Conservation (phyloP, 1,284 basidiomycete species). For the Pholiota adiposa region DNA sequence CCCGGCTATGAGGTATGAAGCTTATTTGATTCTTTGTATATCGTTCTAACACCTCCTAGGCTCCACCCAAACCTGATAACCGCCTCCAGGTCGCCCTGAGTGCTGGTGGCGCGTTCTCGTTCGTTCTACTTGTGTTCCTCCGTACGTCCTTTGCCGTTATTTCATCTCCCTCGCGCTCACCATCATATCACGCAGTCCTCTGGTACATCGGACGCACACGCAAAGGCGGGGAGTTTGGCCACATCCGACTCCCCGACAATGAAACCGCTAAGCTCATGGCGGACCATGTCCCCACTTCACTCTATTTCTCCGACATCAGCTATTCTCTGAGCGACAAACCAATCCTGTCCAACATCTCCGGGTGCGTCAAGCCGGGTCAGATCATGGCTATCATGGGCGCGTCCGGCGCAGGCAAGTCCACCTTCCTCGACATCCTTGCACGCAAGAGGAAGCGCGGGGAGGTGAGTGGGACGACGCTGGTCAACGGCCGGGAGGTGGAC, state of each 20-base stretch:
- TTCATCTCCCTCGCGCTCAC: neutral
- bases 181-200: conserved; percentile 52
- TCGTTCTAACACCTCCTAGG: conserved; percentile 40
- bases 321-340: conserved; percentile 76
- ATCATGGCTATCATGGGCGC: conserved; percentile 96
- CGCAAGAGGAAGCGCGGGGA: conserved; percentile 84
- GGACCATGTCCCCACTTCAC: conserved; percentile 90
- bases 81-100: conserved; percentile 84
- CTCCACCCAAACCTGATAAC: conserved; percentile 81
- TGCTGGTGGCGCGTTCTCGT: conserved; percentile 75
- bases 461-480: conserved; percentile 77
- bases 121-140: conserved; percentile 63
- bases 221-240: conserved; percentile 72
- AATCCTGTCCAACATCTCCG: conserved; percentile 83
- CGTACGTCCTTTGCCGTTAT: conserved; percentile 32
- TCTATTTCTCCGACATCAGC: conserved; percentile 87
- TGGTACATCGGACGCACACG: conserved; percentile 88
- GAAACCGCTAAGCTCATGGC: conserved; percentile 88
- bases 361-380: conserved; percentile 85
- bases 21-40: neutral
- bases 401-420: conserved; percentile 96
- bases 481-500: conserved; percentile 85
- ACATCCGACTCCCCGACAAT: conserved; percentile 79
- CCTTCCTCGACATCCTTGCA: conserved; percentile 94
- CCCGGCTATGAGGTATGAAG: conserved; percentile 83